Evolutionary conservation across 768 basidiomycete species (phyloP), one percentile per base, ranked within the genome.

Genomic region (Xerocomellus amylosporus): DNA sequence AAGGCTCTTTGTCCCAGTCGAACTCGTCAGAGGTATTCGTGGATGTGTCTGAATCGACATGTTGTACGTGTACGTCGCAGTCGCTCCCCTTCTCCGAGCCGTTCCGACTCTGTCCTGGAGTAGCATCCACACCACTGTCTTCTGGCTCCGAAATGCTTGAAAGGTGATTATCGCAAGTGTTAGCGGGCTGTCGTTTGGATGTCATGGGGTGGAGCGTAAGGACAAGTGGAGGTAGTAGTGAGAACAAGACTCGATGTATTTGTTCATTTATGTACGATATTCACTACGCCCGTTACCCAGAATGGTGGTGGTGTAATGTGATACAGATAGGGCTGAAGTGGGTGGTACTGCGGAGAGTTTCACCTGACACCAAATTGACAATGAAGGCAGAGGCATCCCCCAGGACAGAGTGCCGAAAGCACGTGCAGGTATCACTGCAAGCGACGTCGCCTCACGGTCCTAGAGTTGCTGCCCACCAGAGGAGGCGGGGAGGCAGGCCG

Each of bases 21-120:
- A 90, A 88, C 61, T 88, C 84, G 63, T 88, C 86, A 10, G 79
- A 80, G 4, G 81, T 77, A 59, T 84, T 80, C 13, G 85, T 85
- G 26, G 74, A 77, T n/a, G 81, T 62, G 33, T 71, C 69, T 17
- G 71, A 65, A 17, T 67, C 69, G 19, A 56, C 59, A 26, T 56
- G 49, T 0, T 56, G 49, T 0, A 46, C 51, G 20, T 52, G 53
- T 30, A 31, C 54, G 24, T 63, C 54, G 20, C 33, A 33, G 39
- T 39, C 54, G 22, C 51, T 58, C n/a, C 20, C 58, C 24, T 59
- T 58, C n/a, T 57, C 30, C 3, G 30, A 30, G 30, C 10, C 56
- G 38, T 60, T 55, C 8, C 30, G 59, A 39, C 19, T 17, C 5
- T 53, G 50, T 13, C 26, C 55, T 9, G 34, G 34, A 41, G 36